phyloP scores from a whole-genome alignment of 2,329 filamentous ascomycete genomes.

The Domatiomyces catenatus region DNA sequence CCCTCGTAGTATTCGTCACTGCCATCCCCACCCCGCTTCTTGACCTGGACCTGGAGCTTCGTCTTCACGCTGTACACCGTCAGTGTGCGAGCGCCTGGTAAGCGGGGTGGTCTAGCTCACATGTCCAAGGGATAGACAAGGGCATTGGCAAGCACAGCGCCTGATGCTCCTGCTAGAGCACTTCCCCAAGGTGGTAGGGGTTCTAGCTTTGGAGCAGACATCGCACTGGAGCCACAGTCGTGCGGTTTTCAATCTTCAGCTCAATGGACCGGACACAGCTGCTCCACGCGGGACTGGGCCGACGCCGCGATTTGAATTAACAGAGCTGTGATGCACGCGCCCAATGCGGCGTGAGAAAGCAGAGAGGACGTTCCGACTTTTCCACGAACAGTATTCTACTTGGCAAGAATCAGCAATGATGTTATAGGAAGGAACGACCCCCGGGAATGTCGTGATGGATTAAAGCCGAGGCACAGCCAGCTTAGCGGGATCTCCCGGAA shows the following conservation, averaged over 20 bases:
- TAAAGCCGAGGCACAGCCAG: background rate
- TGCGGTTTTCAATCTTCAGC: background rate
- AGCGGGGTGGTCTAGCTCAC: constrained; percentile 38
- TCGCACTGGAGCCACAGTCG: background rate
- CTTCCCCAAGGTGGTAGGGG: constrained; percentile 80
- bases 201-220: constrained; percentile 18
- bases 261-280: background rate
- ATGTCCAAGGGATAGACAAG: constrained; percentile 94
- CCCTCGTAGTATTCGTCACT: constrained; percentile 59
- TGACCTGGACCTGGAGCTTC: constrained; percentile 85
- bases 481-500: background rate
- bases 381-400: no score
- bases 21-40: constrained; percentile 35
- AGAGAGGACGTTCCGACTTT: background rate
- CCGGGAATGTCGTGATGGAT: background rate
- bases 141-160: constrained; percentile 86
- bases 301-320: background rate
- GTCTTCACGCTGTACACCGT: constrained; percentile 64
- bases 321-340: background rate
- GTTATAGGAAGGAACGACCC: background rate
- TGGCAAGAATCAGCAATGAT: background rate
- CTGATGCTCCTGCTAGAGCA: constrained; percentile 80
- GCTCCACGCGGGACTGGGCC: background rate
- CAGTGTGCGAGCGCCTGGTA: constrained; percentile 2
- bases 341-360: background rate